Base-by-base conservation (phyloP, 1,139 yeast species). In the Debaryomycetaceae sp. region DNA sequence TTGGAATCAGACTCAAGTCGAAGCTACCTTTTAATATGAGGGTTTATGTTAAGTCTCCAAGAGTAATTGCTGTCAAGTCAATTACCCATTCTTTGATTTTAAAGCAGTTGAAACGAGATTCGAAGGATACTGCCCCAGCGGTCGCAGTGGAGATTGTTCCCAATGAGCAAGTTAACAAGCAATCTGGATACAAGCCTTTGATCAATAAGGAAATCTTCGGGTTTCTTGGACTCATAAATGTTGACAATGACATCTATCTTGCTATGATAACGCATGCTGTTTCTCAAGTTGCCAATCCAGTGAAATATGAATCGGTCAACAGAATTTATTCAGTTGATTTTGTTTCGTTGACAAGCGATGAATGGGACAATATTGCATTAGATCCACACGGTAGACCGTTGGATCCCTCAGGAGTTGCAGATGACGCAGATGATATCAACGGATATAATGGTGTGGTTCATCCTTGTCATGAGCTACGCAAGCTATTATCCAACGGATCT, bases 321-420 rank as follows among this genome's bases (percentile, higher is more conserved):
- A 81, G 84, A 54, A 93, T 93, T 38, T 80, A 76, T 59, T 83
- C 83, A 8, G 97, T 91, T 34, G 97, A 91, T 54, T 93, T 93
- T 60, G 78, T 86, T 51, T 86, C 96, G 45, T 68, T 93, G 48
- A 80, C 84, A 24, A 76, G 77, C 42, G 71, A 78, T 40, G 80
- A 80, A 24, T 93, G 96, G 96, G 99, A 93, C 66, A 86, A 80
- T 53, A 69, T 80, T 13, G 85, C 79, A 27, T 63, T 87, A 36
- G 75, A 86, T 57, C 62, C 80, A 14, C 80, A 77, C 54, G 96
- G 95, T 0, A 76, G 72, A 58, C 85, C 90, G 0, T 60, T 62
- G 9, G 42, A 49, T 9, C 46, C 53, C 38, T 8, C 41, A 7
- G 56, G 52, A 7, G 47, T 53, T 8, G 52, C 48, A 5, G 53